phyloP scores from a whole-genome alignment of 805 yeast genomes.

The Naumovozyma dairenensis region DNA sequence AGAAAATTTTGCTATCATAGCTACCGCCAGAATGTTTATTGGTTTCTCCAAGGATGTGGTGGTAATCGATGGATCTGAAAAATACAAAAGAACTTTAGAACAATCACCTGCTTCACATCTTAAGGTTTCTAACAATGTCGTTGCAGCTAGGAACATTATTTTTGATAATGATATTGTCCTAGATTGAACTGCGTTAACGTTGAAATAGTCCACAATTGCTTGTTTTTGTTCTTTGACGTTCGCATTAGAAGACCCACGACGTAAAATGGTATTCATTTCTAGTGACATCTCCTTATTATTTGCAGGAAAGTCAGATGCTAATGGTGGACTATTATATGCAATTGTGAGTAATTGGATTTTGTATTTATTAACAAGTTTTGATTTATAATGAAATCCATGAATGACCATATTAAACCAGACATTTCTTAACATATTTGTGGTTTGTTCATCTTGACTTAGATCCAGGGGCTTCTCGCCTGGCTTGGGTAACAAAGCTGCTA shows the following conservation, averaged over 20 bases:
- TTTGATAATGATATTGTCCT: constrained; percentile 59
- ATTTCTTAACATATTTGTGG: constrained; percentile 61
- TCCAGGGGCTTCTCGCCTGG: constrained; percentile 37
- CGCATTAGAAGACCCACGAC: constrained; percentile 80
- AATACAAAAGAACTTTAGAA: constrained; percentile 64
- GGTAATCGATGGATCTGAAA: constrained; percentile 74
- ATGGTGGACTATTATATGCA: constrained; percentile 80
- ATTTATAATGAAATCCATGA: constrained; percentile 69
- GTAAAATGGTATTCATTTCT: constrained; percentile 80
- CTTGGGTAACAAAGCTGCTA: constrained; percentile 65
- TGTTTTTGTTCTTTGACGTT: constrained; percentile 69
- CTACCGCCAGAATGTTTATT: constrained; percentile 54
- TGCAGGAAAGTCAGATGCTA: constrained; percentile 72
- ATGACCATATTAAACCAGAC: constrained; percentile 92
- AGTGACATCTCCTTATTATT: constrained; percentile 83
- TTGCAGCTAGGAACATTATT: constrained; percentile 78
- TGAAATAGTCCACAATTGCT: constrained; percentile 33
- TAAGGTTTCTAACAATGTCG: constrained; percentile 66
- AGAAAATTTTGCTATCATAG: constrained; percentile 49
- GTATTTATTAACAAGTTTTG: constrained; percentile 43
- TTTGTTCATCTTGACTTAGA: constrained; percentile 33
- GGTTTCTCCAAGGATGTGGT: constrained; percentile 60
- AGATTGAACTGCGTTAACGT: constrained; percentile 40
- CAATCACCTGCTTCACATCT: constrained; percentile 77
- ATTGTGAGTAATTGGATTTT: constrained; percentile 47